Percentiles rank a stretch among this genome's conserved stretches.
phyloP scores from a whole-genome alignment of 2,329 filamentous ascomycete species.

The Ambrosiella cleistominuta region DNA sequence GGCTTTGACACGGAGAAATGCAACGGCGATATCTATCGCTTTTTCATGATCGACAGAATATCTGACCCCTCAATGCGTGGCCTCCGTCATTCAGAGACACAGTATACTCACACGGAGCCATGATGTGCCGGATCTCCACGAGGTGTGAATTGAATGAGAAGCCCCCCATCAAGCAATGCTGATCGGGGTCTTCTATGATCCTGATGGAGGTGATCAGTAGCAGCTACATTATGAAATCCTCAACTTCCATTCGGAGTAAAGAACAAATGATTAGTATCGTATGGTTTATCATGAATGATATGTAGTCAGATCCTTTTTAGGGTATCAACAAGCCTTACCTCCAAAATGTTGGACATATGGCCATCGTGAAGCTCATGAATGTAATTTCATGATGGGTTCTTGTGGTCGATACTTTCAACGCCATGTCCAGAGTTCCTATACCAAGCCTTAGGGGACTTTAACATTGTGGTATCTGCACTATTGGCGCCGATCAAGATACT shows the following conservation, averaged over 20 bases:
- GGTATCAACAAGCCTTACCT: background rate
- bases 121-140: background rate
- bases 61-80: background rate
- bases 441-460: too few species aligned
- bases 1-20: background rate
- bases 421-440: too few species aligned
- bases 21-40: background rate
- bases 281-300: background rate
- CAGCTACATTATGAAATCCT: too few species aligned
- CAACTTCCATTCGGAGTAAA: too few species aligned
- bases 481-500: too few species aligned
- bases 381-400: too few species aligned
- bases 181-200: background rate
- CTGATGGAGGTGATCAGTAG: background rate
- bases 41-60: background rate
- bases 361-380: too few species aligned
- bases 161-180: background rate
- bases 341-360: background rate
- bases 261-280: background rate
- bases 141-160: background rate
- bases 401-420: too few species aligned
- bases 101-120: background rate
- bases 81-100: background rate
- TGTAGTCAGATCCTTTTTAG: background rate
- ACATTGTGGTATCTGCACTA: too few species aligned